Conservation (phyloP, 495 filamentous ascomycete species). For the Aspergillus haitiensis region DNA sequence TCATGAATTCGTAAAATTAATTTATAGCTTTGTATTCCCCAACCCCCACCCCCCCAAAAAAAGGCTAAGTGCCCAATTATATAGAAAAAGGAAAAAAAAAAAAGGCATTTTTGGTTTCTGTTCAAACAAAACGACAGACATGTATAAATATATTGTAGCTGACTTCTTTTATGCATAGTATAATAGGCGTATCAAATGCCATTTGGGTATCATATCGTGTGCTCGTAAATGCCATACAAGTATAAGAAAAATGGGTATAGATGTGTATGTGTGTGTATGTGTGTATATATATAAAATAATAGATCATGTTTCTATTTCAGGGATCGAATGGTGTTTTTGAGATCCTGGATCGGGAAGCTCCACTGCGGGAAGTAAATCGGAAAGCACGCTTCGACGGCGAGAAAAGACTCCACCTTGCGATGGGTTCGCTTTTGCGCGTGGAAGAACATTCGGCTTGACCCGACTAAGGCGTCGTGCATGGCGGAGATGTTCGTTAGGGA, state of each 20-base stretch:
- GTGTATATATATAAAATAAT: neutral
- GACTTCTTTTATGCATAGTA: too few species aligned
- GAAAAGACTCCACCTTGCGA: constrained; percentile 40
- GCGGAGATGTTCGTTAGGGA: constrained; percentile 48
- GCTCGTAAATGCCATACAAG: neutral
- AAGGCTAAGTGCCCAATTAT: neutral
- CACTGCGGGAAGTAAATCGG: constrained; percentile 34
- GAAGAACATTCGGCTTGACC: constrained; percentile 19
- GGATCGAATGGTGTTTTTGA: neutral
- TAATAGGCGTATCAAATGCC: neutral
- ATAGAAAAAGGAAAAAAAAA: neutral
- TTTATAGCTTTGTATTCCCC: too few species aligned
- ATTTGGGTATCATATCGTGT: neutral
- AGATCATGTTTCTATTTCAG: neutral
- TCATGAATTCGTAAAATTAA: too few species aligned
- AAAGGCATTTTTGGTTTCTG: neutral
- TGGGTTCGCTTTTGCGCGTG: constrained; percentile 39
- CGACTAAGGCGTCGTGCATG: constrained; percentile 34
- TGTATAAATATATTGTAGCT: neutral
- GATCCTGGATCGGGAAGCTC: constrained; percentile 8
- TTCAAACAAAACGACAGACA: neutral
- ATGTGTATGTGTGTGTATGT: neutral
- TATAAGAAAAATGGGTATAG: neutral
- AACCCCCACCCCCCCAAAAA: neutral
- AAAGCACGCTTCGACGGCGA: constrained; percentile 39